Base-by-base conservation (phyloP, 441 rosid species). In the Populus tomentosa region DNA sequence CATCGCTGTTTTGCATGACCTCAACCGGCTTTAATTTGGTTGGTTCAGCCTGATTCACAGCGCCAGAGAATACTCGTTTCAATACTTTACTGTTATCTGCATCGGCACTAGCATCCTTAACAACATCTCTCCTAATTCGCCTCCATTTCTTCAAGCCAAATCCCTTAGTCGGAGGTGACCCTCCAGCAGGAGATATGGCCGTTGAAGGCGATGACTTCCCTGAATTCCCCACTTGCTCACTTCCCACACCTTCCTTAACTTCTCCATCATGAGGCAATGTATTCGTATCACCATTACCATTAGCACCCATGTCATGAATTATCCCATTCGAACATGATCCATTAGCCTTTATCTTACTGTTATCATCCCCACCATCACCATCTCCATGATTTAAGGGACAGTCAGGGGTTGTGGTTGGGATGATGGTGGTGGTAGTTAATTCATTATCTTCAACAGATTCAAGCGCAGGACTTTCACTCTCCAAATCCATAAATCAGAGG, bases 91-190 rank as follows among this genome's bases (percentile, higher is more conserved):
- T 74, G 53, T 38, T 73, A 66, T 91, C 95, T 30, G 68, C 42
- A 69, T 64, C 67, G n/a, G 79, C 69, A 69, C 77, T 77, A 65
- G 75, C 81, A 71, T 92, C 92, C 81, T 87, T 88, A 65, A 82
- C 84, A 79, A 82, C 68, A 70, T 83, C 89, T 82, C 97, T 86
- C 81, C 77, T 87, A 69, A 82, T 82, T 66, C 95, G 87, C 84
- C 86, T 86, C 98, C 97, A 91, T 83, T 90, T 90, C 86, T 81
- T 90, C 88, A 91, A 80, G 26, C 98, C 97, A 79, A 77, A 81
- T 5, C 95, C 94, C 74, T 88, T 92, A 8, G 76, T 21, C 0
- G 85, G 80, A 82, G 90, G 72, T 20, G 86, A 79, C 33, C 64
- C 79, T 42, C 61, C 81, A 77, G 28, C 65, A 21, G 88, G 78